Conservation (phyloP, 768 basidiomycete genomes). For the Pleurotus giganteus region DNA sequence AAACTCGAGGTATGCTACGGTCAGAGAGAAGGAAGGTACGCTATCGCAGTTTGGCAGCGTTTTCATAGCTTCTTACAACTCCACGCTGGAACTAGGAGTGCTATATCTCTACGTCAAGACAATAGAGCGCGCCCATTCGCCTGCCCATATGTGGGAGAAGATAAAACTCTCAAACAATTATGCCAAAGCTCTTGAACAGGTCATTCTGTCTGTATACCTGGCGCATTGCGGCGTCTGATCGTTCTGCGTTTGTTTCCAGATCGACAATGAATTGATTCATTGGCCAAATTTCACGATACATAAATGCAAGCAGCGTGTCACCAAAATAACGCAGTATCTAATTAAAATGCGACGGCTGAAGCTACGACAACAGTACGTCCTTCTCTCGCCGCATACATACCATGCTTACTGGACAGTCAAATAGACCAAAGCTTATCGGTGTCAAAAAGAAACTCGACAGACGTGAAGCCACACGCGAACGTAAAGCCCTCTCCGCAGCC, state of each 20-base stretch:
- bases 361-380: constrained; percentile 79
- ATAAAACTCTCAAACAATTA: constrained; percentile 94
- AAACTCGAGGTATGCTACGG: constrained; percentile 97
- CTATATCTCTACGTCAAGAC: constrained; percentile 97
- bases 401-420: not conserved
- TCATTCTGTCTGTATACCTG: constrained; percentile 33
- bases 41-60: constrained; percentile 1
- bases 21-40: constrained; percentile 90
- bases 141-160: constrained; percentile 97
- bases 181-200: constrained; percentile 93
- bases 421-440: constrained; percentile 87
- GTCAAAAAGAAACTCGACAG: constrained; percentile 97
- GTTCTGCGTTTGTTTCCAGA: constrained; percentile 44
- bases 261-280: constrained; percentile 92
- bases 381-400: not conserved
- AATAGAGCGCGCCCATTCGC: constrained; percentile 94
- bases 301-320: constrained; percentile 98
- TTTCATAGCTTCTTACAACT: not conserved
- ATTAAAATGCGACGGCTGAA: constrained; percentile 96
- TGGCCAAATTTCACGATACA: constrained; percentile 98
- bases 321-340: constrained; percentile 98
- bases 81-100: constrained; percentile 46
- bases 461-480: constrained; percentile 88
- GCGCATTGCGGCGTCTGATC: not conserved
- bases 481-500: constrained; percentile 94